These are phyloP conservation scores for Sporopachydermia lactativora DNA, from an alignment of 805 yeast species.

Conservation along the genomic window DNA sequence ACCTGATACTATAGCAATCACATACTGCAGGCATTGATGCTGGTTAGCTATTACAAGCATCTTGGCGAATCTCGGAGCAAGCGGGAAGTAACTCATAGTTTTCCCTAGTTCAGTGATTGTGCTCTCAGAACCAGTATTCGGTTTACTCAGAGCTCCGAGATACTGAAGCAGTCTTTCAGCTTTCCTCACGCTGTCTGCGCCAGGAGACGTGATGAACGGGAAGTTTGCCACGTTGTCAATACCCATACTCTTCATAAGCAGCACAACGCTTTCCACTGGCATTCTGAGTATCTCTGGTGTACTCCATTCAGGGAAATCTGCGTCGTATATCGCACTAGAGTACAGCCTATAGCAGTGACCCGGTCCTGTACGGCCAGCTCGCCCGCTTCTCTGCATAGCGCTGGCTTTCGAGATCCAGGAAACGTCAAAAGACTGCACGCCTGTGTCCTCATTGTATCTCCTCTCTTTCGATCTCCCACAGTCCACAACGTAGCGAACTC, in stretches of 20 bases:
- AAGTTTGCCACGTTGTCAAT: constrained; percentile 80
- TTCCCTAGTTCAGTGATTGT: constrained; percentile 65
- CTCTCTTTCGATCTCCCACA: constrained; percentile 91
- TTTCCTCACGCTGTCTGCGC: constrained; percentile 36
- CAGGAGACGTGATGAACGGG: constrained; percentile 95
- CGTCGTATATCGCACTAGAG: constrained; percentile 88
- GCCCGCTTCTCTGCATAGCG: constrained; percentile 88
- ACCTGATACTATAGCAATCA: constrained; percentile 86
- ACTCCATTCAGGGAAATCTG: constrained; percentile 70
- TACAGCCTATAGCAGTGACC: constrained; percentile 91
- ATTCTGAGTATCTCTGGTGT: constrained; percentile 83
- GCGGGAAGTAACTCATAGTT: constrained; percentile 81
- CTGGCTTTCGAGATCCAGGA: constrained; percentile 93
- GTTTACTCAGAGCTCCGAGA: constrained; percentile 61
- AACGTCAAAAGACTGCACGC: constrained; percentile 85
- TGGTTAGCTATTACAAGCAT: constrained; percentile 84
- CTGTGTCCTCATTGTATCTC: constrained; percentile 63
- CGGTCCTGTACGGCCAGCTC: constrained; percentile 98
- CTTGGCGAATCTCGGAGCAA: constrained; percentile 87
- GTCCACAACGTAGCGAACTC: constrained; percentile 87
- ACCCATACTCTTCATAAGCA: constrained; percentile 95
- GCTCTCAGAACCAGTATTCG: constrained; percentile 24
- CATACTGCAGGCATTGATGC: constrained; percentile 67
- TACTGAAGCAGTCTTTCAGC: constrained; percentile 57
- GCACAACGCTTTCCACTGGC: constrained; percentile 94